These are phyloP conservation scores for Toxicodendron radicans DNA, from an alignment of 345 rosid species.

Conservation along the genomic window DNA sequence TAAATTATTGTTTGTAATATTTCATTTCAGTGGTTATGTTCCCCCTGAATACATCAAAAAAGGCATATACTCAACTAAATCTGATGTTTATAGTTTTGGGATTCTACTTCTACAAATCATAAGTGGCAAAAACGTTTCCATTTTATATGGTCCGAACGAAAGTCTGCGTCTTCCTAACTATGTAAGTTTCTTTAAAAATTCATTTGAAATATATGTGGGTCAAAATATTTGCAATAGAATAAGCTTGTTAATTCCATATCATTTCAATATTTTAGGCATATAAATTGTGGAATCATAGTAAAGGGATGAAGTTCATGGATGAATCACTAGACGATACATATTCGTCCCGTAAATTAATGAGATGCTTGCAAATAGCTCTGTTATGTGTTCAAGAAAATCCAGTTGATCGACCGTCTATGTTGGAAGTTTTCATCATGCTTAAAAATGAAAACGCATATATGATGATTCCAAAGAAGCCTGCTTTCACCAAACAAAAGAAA, in stretches of 20 bases:
- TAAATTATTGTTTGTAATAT: not conserved
- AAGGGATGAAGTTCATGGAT: no score
- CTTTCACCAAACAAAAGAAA: conserved; percentile 6
- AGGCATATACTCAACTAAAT: no score
- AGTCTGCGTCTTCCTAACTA: not conserved
- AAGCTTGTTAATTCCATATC: no score
- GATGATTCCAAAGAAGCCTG: conserved; percentile 21
- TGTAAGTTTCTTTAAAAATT: conserved; percentile 5
- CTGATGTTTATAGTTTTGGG: no score
- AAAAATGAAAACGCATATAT: conserved; percentile 14
- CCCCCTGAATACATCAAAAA: no score
- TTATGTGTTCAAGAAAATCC: no score
- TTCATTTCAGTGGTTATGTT: no score
- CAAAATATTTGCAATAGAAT: not conserved
- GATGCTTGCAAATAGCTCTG: no score
- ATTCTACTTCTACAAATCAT: conserved; percentile 13
- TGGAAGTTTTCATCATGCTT: conserved; percentile 19
- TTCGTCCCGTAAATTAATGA: no score
- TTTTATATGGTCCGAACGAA: not conserved
- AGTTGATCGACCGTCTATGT: conserved; percentile 1
- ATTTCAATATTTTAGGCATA: conserved; percentile 18
- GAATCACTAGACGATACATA: no score
- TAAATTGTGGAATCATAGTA: conserved; percentile 16
- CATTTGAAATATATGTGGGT: no score
- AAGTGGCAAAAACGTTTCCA: conserved; percentile 18